Evolutionary conservation across 495 filamentous ascomycete genomes (phyloP), one percentile per base, ranked within the genome.

Genomic region (Trichodelitschia bisporula): DNA sequence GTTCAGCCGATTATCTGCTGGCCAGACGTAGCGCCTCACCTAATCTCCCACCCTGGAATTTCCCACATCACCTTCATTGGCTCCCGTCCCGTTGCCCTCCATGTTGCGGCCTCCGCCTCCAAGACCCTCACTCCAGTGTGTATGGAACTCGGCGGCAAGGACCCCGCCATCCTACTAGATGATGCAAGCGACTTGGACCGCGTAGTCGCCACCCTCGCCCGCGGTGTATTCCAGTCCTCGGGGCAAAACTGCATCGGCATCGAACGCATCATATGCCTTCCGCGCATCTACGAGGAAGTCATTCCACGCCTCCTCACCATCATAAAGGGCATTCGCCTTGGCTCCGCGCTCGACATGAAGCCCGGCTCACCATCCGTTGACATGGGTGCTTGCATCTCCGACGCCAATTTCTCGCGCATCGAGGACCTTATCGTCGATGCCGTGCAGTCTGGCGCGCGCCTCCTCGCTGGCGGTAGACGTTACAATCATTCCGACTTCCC

Each of bases 181-280:
- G 72, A 80, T 26, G 54, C 76, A 12, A 55, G 55, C 34, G 69
- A 82, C 40, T 9, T 92, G 10, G 43, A 63, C 0, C 57, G 66
- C 21, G 66, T 93, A 29, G 66, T 66, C 17, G 74, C 78, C 18
- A 72, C 82, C 36, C 62, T 95, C 37, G 66, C 95, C 56, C 70
- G 89, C 30, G 86, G 83, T 25, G 73, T 75, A 19, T 99, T 95
- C 58, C 84, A 93, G 49, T 78, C 82, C 33, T 69, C 83, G n/a
- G 86, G 86, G 1, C 86, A 99, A 46, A 99, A 99, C 53, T 99
- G 86, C 52, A 79, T 95, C 48, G 86, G 89, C 35, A 77, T 91
- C 34, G 86, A 99, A 53, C 74, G 86, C 24, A 71, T 95, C 47
- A 67, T 99, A 42, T 77, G 74, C 28, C 60, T 72, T 8, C 74